Percentiles rank a stretch among this genome's conserved stretches.
These are phyloP conservation scores for Mycocentrospora acerina DNA, from an alignment of 2,329 filamentous ascomycete species.

Conservation along the genomic window DNA sequence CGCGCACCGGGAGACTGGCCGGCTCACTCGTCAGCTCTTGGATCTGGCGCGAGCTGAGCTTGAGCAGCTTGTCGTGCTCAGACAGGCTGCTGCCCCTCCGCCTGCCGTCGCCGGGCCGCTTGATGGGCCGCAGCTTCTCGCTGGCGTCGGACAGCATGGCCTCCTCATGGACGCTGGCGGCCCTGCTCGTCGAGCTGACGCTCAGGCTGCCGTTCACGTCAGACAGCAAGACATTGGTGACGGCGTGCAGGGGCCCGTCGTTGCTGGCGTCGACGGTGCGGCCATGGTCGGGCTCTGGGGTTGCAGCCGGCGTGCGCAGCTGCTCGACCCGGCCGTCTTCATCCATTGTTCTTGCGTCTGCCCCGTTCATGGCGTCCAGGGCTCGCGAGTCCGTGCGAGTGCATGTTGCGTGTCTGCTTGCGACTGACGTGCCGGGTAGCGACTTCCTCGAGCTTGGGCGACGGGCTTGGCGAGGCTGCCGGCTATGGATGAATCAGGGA, in stretches of 20 bases:
- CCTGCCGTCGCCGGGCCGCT: conserved; percentile 37
- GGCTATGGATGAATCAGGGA: not conserved
- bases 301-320: conserved; percentile 30
- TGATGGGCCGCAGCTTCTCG: conserved; percentile 35
- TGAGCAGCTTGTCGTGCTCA: conserved; percentile 48
- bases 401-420: conserved; percentile 16
- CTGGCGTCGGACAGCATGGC: conserved; percentile 35
- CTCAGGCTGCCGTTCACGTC: conserved; percentile 15
- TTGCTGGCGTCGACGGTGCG: conserved; percentile 10
- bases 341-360: conserved; percentile 20
- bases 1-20: conserved; percentile 54
- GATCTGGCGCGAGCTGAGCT: conserved; percentile 57
- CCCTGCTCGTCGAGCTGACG: conserved; percentile 17
- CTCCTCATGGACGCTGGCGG: conserved; percentile 31
- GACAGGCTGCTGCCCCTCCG: conserved; percentile 39
- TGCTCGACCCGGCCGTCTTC: conserved; percentile 21
- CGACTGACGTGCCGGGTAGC: conserved; percentile 1
- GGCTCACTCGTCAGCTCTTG: conserved; percentile 57
- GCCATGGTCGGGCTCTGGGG: conserved; percentile 28
- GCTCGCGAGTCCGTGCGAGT: conserved; percentile 9
- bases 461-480: conserved; percentile 3
- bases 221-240: conserved; percentile 7
- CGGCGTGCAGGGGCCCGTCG: conserved; percentile 10
- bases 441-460: conserved; percentile 3
- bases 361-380: conserved; percentile 33